Evolutionary conservation across 2,329 filamentous ascomycete species (phyloP).

Genomic region (Epichloe sylvatica): DNA sequence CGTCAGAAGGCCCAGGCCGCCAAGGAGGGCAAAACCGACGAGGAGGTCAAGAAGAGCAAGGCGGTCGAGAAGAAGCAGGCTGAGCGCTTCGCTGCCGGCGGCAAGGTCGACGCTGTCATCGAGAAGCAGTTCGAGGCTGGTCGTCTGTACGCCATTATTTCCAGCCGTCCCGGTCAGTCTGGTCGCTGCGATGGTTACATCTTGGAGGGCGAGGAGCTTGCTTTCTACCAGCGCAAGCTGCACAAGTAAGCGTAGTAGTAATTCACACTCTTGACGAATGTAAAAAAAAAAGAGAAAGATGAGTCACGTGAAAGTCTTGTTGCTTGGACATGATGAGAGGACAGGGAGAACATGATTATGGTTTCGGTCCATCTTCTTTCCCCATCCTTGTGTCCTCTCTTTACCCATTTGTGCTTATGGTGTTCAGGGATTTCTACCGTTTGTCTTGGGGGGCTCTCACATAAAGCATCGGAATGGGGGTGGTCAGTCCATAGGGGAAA

Average conservation of each 20-base stretch:
- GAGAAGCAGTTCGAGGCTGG: constrained; percentile 99
- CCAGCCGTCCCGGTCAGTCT: constrained; percentile 90
- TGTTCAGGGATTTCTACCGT: not conserved
- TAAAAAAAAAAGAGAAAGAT: not conserved
- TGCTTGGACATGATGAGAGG: not conserved
- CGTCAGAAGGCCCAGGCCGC: constrained; percentile 66
- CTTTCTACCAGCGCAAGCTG: constrained; percentile 99
- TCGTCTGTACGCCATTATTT: constrained; percentile 87
- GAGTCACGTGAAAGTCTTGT: not conserved
- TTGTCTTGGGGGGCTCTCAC: constrained; percentile 1
- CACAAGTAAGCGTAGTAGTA: constrained; percentile 63
- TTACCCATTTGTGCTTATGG: not conserved
- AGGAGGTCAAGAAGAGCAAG: constrained; percentile 87
- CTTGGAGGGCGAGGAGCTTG: constrained; percentile 97
- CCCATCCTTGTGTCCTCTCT: not conserved
- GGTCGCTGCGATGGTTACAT: constrained; percentile 95
- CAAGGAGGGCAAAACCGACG: constrained; percentile 45
- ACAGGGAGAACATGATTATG: not conserved
- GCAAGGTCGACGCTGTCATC: constrained; percentile 85
- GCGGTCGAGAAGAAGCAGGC: constrained; percentile 93
- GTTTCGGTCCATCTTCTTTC: not conserved
- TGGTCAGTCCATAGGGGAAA: constrained; percentile 1
- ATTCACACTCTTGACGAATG: not conserved
- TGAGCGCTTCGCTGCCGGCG: constrained; percentile 61
- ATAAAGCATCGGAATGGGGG: not conserved